A percentile compares a stretch with the other conserved stretches of the same genome.
These are phyloP conservation scores for Fusarium napiforme DNA, from an alignment of 2,329 filamentous ascomycete species.

Conservation along the genomic window DNA sequence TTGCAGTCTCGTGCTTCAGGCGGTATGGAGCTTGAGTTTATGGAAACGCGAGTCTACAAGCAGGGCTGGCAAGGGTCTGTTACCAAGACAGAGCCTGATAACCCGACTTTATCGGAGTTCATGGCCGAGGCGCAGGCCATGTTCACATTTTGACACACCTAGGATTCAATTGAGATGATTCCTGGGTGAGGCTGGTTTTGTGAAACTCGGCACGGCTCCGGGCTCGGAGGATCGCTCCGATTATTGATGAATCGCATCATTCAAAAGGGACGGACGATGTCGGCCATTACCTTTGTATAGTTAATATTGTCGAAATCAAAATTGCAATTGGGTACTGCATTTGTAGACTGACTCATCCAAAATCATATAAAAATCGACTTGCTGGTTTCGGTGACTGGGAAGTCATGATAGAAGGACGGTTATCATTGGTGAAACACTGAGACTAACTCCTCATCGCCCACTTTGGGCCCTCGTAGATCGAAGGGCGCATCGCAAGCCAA, in stretches of 20 bases:
- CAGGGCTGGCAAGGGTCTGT: slow-evolving; percentile 28
- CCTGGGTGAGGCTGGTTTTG: background rate
- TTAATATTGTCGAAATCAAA: background rate
- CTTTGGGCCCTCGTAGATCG: background rate
- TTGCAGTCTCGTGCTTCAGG: background rate
- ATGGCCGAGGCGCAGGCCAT: background rate
- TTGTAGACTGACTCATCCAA: too few relatives aligned
- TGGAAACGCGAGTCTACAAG: slow-evolving; percentile 4
- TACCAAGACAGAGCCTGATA: slow-evolving; percentile 1
- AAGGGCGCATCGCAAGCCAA: background rate
- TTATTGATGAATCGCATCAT: accelerated
- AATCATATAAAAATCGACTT: accelerated
- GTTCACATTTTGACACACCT: background rate
- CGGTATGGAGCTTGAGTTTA: background rate
- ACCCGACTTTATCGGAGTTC: background rate
- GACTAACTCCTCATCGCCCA: background rate
- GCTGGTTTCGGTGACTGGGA: background rate
- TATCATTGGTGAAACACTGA: background rate
- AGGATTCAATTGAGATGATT: too few relatives aligned
- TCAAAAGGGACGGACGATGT: accelerated
- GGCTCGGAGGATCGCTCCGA: background rate
- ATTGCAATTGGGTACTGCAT: accelerated
- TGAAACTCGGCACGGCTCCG: background rate
- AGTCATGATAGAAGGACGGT: accelerated
- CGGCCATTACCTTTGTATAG: accelerated